Conservation (phyloP, 1,284 basidiomycete species). For the Cutaneotrichosporon cyanovorans region DNA sequence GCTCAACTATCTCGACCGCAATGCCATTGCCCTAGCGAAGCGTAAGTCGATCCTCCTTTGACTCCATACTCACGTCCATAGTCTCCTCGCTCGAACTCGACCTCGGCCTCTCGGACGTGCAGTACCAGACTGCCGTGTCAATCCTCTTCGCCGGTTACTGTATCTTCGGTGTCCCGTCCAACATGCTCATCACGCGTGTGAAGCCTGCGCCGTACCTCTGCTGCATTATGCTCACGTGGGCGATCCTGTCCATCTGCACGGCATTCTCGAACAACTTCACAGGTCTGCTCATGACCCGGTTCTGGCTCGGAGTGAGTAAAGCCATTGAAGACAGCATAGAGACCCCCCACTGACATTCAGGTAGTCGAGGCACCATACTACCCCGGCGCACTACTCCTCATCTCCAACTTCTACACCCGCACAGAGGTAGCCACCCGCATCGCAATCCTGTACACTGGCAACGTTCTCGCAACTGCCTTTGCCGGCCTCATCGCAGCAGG, state of each 20-base stretch:
- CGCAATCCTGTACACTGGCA: slow-evolving; percentile 34
- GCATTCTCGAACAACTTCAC: slow-evolving; percentile 25
- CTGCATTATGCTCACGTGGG: slow-evolving; percentile 28
- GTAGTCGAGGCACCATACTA: slow-evolving; percentile 24
- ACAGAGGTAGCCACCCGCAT: slow-evolving; percentile 39
- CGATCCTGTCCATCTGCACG: slow-evolving; percentile 18
- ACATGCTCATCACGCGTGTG: slow-evolving; percentile 33
- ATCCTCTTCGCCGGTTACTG: slow-evolving; percentile 43
- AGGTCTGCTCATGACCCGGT: slow-evolving; percentile 30
- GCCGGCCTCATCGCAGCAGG: slow-evolving; percentile 21
- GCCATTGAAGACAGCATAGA: too few species aligned
- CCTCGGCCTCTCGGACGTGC: slow-evolving; percentile 25
- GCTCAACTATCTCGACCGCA: slow-evolving; percentile 16
- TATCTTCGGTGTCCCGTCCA: slow-evolving; percentile 36
- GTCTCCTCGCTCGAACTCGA: slow-evolving; percentile 20
- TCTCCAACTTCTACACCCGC: slow-evolving; percentile 41
- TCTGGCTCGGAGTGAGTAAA: slow-evolving; percentile 31
- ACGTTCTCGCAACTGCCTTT: slow-evolving; percentile 21
- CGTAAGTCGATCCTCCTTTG: slow-evolving; percentile 21
- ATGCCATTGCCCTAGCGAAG: slow-evolving; percentile 25
- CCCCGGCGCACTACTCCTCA: slow-evolving; percentile 37
- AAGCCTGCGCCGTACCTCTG: slow-evolving; percentile 33
- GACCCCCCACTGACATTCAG: too few species aligned
- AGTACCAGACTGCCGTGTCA: slow-evolving; percentile 35
- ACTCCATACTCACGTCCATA: background rate